Percentiles rank a stretch among this genome's conserved stretches.
These are phyloP conservation scores for Nakaseomyces kungkrabaensis DNA, from an alignment of 1,139 yeast genomes.

Conservation along the genomic window DNA sequence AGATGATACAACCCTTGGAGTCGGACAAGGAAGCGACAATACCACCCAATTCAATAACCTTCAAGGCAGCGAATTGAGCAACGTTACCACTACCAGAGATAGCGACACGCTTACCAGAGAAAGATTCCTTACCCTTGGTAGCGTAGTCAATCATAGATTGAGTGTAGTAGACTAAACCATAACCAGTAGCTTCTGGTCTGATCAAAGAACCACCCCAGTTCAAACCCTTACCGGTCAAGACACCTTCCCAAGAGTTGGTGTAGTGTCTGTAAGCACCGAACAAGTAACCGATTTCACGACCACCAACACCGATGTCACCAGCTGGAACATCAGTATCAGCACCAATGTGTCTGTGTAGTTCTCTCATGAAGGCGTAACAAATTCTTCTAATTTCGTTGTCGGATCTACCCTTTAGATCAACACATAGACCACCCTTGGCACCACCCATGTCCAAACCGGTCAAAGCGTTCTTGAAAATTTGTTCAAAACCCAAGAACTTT, in stretches of 20 bases:
- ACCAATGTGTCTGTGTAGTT: constrained; percentile 91
- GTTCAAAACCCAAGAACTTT: constrained; percentile 96
- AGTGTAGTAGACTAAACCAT: constrained; percentile 92
- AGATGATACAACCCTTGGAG: constrained; percentile 80
- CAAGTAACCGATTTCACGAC: constrained; percentile 85
- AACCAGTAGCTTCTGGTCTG: constrained; percentile 99
- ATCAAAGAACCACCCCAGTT: constrained; percentile 98
- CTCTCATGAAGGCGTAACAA: constrained; percentile 93
- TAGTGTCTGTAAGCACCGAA: constrained; percentile 93
- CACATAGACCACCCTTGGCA: constrained; percentile 99
- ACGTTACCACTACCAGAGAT: constrained; percentile 98
- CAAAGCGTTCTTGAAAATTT: constrained; percentile 94
- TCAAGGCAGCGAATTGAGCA: constrained; percentile 97
- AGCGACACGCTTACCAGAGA: constrained; percentile 89
- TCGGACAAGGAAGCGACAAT: constrained; percentile 88
- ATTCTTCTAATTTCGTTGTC: constrained; percentile 93
- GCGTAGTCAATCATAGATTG: constrained; percentile 97
- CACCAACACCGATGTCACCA: constrained; percentile 92
- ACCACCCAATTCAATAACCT: constrained; percentile 95
- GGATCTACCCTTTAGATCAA: constrained; percentile 91
- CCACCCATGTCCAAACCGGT: constrained; percentile 98
- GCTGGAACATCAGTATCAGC: constrained; percentile 97
- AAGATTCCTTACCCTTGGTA: constrained; percentile 75
- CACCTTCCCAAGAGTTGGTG: constrained; percentile 94
- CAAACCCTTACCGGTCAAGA: constrained; percentile 94